Evolutionary conservation across 1,284 basidiomycete species (phyloP), one percentile per base, ranked within the genome.

Genomic region (Earliella scabrosa): DNA sequence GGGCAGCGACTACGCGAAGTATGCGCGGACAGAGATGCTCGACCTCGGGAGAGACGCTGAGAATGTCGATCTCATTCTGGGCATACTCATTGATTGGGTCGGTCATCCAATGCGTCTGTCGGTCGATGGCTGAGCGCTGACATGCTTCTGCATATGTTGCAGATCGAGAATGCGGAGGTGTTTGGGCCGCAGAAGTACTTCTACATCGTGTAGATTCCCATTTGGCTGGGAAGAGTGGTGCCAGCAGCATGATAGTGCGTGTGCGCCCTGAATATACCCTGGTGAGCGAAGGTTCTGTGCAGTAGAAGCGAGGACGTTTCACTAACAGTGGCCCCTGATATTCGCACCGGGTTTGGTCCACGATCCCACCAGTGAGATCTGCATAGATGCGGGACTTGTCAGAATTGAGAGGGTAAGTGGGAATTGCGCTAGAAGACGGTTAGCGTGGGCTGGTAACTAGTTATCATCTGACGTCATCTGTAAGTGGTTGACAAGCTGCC

Each of bases 141-240:
- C 20, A 13, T 31, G 29, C 29, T 7, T 31, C 13, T 31, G 29
- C 13, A n/a, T 31, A 8, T 38, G 24, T 21, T 27, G 29, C 7
- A 55, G 54, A 50, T 55, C 23, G 54, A 55, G 54, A 55, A 55
- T 31, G 48, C 54, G 14, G 54, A 55, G 48, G 54, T 55, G 27
- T 55, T 55, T 41, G 54, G 54, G n/a, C 54, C 54, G 21, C 54
- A 55, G 54, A 55, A 55, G 44, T 55, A 50, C 43, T 55, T 55
- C 36, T 50, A 50, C 44, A 55, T 55, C 29, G 32, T 55, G n/a
- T 55, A 55, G 48, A 8, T 14, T 18, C 21, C 27, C 32, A 29
- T 27, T 24, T 10, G 45, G 14, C 14, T 18, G 32, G 44, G 24
- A 14, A 23, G 35, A 26, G 20, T 35, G 23, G 16, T 13, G 23